Percentiles rank a stretch among this genome's conserved stretches.
Conservation (phyloP, 768 basidiomycete genomes). For the Trametes cingulata region DNA sequence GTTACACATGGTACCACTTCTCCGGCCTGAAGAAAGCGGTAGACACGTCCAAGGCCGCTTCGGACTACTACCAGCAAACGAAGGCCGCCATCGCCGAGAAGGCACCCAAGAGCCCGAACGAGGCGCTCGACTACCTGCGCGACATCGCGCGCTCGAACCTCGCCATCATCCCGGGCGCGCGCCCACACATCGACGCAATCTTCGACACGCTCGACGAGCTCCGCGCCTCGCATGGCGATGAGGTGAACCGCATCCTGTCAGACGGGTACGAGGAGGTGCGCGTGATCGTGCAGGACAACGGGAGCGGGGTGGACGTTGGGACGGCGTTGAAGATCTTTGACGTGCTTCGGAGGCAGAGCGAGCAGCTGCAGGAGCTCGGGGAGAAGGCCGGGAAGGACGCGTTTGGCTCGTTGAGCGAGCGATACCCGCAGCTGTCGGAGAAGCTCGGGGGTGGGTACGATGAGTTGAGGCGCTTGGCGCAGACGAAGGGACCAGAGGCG, state of each 20-base stretch:
- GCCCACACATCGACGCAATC: conserved; percentile 39
- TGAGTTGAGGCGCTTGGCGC: conserved; percentile 30
- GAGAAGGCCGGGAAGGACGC: conserved; percentile 33
- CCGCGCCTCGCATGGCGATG: conserved; percentile 40
- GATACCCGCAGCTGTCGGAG: conserved; percentile 33
- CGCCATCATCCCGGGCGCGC: conserved; percentile 40
- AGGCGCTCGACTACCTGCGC: conserved; percentile 41
- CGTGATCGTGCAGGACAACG: conserved; percentile 25
- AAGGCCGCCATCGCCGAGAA: conserved; percentile 28
- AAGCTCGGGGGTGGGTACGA: conserved; percentile 34
- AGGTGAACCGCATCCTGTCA: conserved; percentile 39
- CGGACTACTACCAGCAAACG: conserved; percentile 29
- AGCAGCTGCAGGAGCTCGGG: conserved; percentile 33
- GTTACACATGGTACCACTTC: conserved; percentile 43
- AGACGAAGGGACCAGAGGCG: conserved; percentile 33
- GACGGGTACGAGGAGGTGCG: conserved; percentile 40
- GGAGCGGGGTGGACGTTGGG: conserved; percentile 26
- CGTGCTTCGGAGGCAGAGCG: conserved; percentile 28
- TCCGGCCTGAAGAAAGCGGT: conserved; percentile 41
- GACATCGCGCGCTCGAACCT: conserved; percentile 43
- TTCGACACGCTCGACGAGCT: conserved; percentile 46
- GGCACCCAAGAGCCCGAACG: conserved; percentile 33
- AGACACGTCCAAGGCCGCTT: conserved; percentile 35
- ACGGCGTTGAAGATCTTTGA: conserved; percentile 32
- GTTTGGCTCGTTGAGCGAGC: conserved; percentile 28